Evolutionary conservation across 2,329 filamentous ascomycete species (phyloP), one percentile per base, ranked within the genome.

Genomic region (Ceratocystis variospora): DNA sequence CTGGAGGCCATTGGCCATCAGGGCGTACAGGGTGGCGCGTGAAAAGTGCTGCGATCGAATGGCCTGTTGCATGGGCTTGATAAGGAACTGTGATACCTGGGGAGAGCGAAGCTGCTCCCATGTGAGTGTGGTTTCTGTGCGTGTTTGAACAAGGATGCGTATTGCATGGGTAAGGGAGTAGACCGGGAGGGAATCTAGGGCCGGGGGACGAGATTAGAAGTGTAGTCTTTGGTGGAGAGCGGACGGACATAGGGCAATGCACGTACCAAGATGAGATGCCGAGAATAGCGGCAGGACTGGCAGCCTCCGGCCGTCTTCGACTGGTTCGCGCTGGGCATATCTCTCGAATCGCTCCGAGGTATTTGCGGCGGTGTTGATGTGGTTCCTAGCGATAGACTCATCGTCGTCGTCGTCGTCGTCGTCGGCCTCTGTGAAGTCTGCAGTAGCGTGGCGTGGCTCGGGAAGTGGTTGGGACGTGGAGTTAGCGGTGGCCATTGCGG

Each of bases 41-140:
- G 88, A 92, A 75, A 96, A 93, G 75, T 96, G 89, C 63, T 88
- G 85, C 17, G 84, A 80, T 68, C 87, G 86, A 69, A 96, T 92
- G 74, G 93, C 88, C 73, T 94, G 88, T 75, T 94, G 90, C 79
- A 96, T 94, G 1, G 93, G 93, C 78, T 96, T 96, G 73, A 96
- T 83, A 45, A 97, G 82, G 74, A 97, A 97, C 73, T 96, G 92
- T 17, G 91, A 96, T 66, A 97, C 87, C 74, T 97, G 93, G 2
- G 93, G 93, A n/a, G 91, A 96, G 69, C 92, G 85, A 69, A 97
- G 80, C 75, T 97, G 93, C 70, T 97, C 93, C 92, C 92, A 97
- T 17, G 90, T 87, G 63, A 97, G 78, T 0, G 90, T 93, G 1
- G 92, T 96, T 77, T 97, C 93, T 75, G 90, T 96, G 73, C 89